These are phyloP conservation scores for Zangia roseola DNA, from an alignment of 768 basidiomycete species.

Conservation along the genomic window DNA sequence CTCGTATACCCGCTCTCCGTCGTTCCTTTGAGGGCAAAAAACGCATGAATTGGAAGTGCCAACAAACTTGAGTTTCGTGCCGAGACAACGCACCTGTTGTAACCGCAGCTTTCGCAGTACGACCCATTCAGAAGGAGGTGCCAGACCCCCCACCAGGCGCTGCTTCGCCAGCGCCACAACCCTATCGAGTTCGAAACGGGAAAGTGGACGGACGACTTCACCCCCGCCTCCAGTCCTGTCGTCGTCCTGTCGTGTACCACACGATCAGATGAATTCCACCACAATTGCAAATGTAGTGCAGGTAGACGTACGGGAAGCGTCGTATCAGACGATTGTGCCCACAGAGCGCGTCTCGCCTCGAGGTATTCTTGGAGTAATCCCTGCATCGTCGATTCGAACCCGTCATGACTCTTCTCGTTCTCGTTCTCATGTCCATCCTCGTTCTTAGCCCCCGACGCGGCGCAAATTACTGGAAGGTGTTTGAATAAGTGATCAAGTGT, in stretches of 20 bases:
- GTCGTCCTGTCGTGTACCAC: slow-evolving; percentile 5
- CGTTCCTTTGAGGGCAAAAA: slow-evolving; percentile 20
- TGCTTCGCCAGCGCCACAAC: slow-evolving; percentile 27
- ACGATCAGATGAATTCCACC: not conserved
- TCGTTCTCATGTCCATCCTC: not conserved
- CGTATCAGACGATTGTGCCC: slow-evolving; percentile 15
- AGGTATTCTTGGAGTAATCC: slow-evolving; percentile 35
- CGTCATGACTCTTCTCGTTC: slow-evolving; percentile 5
- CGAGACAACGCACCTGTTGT: slow-evolving; percentile 26
- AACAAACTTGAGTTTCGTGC: not conserved
- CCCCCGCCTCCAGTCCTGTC: slow-evolving; percentile 12
- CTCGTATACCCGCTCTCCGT: slow-evolving; percentile 13
- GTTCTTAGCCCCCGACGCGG: not conserved
- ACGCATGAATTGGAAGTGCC: not conserved
- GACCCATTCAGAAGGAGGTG: slow-evolving; percentile 34
- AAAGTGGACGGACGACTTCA: slow-evolving; percentile 39
- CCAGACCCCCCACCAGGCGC: slow-evolving; percentile 7
- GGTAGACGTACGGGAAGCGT: slow-evolving; percentile 16
- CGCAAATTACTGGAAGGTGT: not conserved
- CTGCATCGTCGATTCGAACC: slow-evolving; percentile 37
- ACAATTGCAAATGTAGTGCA: not conserved
- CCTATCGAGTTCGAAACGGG: slow-evolving; percentile 41
- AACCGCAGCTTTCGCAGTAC: slow-evolving; percentile 47
- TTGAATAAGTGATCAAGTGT: slow-evolving; percentile 20
- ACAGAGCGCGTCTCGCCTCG: slow-evolving; percentile 28